Percentiles rank a stretch among this genome's conserved stretches.
Evolutionary conservation across 805 yeast genomes (phyloP).

Genomic region (Saturnispora silvae): DNA sequence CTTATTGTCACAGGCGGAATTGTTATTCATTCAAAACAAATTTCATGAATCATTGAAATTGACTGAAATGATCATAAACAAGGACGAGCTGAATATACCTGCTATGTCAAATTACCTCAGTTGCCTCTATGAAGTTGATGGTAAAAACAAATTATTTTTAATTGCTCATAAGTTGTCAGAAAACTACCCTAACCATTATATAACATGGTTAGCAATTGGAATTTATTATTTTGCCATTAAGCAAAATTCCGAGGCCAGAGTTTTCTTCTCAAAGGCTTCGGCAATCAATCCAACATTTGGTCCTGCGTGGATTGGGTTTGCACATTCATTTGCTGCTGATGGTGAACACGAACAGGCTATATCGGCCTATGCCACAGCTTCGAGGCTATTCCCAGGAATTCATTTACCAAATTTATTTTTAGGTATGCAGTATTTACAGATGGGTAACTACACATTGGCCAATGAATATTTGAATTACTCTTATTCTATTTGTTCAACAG

Average conservation of each 20-base stretch:
- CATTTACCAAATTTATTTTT: slow-evolving; percentile 82
- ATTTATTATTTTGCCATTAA: slow-evolving; percentile 71
- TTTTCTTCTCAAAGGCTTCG: slow-evolving; percentile 82
- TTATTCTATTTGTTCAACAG: slow-evolving; percentile 66
- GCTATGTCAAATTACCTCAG: slow-evolving; percentile 72
- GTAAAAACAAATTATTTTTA: slow-evolving; percentile 67
- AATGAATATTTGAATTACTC: slow-evolving; percentile 77
- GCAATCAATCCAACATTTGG: slow-evolving; percentile 81
- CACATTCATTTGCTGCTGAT: slow-evolving; percentile 94
- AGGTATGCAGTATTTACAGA: slow-evolving; percentile 93
- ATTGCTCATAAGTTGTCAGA: slow-evolving; percentile 82
- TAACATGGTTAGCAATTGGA: slow-evolving; percentile 90
- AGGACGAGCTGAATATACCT: slow-evolving; percentile 63
- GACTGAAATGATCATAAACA: slow-evolving; percentile 50
- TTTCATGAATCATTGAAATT: slow-evolving; percentile 65
- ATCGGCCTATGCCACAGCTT: slow-evolving; percentile 93
- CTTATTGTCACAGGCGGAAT: slow-evolving; percentile 56
- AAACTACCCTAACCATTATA: slow-evolving; percentile 65
- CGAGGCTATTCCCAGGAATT: slow-evolving; percentile 80
- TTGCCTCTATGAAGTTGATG: slow-evolving; percentile 76
- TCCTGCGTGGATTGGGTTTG: slow-evolving; percentile 97
- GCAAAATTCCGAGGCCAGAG: slow-evolving; percentile 72
- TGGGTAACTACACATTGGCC: slow-evolving; percentile 72
- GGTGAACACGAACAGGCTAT: slow-evolving; percentile 99
- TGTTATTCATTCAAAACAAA: slow-evolving; percentile 62